Evolutionary conservation across 768 basidiomycete species (phyloP).

Genomic region (Mycena vulgaris): DNA sequence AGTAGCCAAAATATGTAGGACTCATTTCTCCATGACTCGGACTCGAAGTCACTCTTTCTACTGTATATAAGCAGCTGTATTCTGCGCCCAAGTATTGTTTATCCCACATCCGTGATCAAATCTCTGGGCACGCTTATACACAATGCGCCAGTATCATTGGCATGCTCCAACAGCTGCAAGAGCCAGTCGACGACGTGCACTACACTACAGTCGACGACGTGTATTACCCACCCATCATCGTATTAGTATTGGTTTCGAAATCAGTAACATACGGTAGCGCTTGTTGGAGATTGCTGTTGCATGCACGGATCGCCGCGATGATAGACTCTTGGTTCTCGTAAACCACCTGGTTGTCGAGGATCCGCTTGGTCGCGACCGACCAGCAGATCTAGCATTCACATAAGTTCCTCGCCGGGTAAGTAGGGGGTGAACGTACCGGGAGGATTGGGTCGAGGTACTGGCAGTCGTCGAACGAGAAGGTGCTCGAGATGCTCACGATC

Average conservation of each 20-base stretch:
- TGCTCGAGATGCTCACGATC: constrained; percentile 37
- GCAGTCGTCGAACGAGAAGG: constrained; percentile 35
- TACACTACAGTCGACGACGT: too few species aligned
- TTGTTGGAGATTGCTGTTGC: constrained; percentile 33
- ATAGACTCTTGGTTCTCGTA: constrained; percentile 39
- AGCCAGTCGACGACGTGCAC: too few species aligned
- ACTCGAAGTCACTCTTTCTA: too few species aligned
- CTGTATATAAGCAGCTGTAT: too few species aligned
- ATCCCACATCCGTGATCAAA: too few species aligned
- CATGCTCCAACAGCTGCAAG: too few species aligned
- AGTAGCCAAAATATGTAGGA: too few species aligned
- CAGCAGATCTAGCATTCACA: constrained; percentile 24
- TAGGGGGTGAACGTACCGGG: constrained; percentile 13
- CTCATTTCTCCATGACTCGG: too few species aligned
- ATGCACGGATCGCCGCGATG: constrained; percentile 33
- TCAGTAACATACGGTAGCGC: constrained; percentile 24
- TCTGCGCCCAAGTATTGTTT: too few species aligned
- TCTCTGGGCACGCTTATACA: too few species aligned
- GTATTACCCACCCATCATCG: background rate
- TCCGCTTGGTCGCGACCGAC: constrained; percentile 37
- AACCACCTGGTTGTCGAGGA: constrained; percentile 29
- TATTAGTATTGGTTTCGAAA: constrained; percentile 25
- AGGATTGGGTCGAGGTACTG: constrained; percentile 36
- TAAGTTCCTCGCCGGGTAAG: background rate
- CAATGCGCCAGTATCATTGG: too few species aligned